phyloP scores from a whole-genome alignment of 192 early-diverging fungal genomes.

The Helicostylum pulchrum region DNA sequence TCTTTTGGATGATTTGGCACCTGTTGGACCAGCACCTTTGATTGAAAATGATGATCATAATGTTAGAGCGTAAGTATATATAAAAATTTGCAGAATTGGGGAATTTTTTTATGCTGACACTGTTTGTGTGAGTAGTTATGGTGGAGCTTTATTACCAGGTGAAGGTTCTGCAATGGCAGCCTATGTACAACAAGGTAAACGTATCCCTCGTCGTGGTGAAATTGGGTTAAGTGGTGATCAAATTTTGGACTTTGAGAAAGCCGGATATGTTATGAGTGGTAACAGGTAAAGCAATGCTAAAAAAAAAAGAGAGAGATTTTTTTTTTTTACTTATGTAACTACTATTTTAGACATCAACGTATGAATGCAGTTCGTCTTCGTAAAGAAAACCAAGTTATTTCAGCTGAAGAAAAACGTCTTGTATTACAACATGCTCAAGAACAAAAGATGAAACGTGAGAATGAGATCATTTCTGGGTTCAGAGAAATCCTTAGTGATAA shows the following conservation, averaged over 20 bases:
- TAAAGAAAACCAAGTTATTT: conserved; percentile 97
- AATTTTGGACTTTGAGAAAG: conserved; percentile 81
- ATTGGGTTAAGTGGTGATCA: conserved; percentile 84
- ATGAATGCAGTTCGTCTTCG: conserved; percentile 96
- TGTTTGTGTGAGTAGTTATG: conserved; percentile 51
- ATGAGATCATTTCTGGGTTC: conserved; percentile 88
- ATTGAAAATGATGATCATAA: conserved; percentile 57
- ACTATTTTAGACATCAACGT: conserved; percentile 61
- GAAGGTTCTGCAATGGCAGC: conserved; percentile 90
- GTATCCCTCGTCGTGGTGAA: conserved; percentile 96
- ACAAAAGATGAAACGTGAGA: conserved; percentile 85
- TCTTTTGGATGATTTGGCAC: conserved; percentile 57
- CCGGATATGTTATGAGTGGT: conserved; percentile 96
- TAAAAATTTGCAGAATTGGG: too few relatives aligned
- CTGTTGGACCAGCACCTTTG: conserved; percentile 68
- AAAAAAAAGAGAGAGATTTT: not conserved
- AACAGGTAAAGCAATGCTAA: conserved; percentile 53
- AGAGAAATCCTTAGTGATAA: conserved; percentile 78
- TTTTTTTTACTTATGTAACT: not conserved
- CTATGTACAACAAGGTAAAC: conserved; percentile 87
- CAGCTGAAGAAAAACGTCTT: conserved; percentile 89
- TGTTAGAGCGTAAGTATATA: conserved; percentile 51
- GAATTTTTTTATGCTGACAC: conserved; percentile 25
- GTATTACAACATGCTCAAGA: conserved; percentile 86
- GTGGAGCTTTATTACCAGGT: conserved; percentile 79